These are phyloP conservation scores for Apiospora kogelbergensis DNA, from an alignment of 2,329 filamentous ascomycete genomes.

Conservation along the genomic window DNA sequence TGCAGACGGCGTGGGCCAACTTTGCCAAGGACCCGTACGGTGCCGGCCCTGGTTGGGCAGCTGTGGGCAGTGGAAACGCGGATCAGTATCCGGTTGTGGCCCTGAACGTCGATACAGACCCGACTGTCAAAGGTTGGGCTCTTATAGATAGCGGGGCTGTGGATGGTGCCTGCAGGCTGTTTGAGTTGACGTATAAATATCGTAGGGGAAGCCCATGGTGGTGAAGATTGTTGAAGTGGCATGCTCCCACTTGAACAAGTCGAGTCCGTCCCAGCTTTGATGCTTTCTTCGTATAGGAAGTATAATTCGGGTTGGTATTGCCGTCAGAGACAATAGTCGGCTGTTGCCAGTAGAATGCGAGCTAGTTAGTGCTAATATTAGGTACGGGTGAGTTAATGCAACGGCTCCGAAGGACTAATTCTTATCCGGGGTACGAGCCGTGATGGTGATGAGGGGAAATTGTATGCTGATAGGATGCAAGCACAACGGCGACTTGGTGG, in stretches of 20 bases:
- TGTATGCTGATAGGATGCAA: no score
- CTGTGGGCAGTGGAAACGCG: not conserved
- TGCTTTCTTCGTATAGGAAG: no score
- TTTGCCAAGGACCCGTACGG: slow-evolving; percentile 15
- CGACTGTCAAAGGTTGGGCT: not conserved
- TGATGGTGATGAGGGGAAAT: not conserved
- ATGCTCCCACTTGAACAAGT: no score
- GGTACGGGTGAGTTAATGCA: not conserved
- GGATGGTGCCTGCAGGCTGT: not conserved
- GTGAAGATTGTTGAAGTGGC: not conserved
- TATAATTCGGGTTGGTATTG: no score
- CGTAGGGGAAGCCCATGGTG: not conserved
- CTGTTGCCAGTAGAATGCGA: no score
- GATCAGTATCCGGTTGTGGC: not conserved
- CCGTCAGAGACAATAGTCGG: not conserved
- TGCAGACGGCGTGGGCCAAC: slow-evolving; percentile 29
- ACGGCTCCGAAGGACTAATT: not conserved
- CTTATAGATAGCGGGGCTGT: not conserved
- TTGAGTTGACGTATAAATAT: not conserved
- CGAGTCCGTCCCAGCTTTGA: no score
- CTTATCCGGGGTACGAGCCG: not conserved
- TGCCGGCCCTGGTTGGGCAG: slow-evolving; percentile 11
- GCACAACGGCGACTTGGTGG: no score
- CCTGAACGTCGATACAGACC: not conserved
- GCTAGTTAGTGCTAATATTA: no score